Evolutionary conservation across 2,329 filamentous ascomycete genomes (phyloP), one percentile per base, ranked within the genome.

Genomic region (Cladosporium phlei): DNA sequence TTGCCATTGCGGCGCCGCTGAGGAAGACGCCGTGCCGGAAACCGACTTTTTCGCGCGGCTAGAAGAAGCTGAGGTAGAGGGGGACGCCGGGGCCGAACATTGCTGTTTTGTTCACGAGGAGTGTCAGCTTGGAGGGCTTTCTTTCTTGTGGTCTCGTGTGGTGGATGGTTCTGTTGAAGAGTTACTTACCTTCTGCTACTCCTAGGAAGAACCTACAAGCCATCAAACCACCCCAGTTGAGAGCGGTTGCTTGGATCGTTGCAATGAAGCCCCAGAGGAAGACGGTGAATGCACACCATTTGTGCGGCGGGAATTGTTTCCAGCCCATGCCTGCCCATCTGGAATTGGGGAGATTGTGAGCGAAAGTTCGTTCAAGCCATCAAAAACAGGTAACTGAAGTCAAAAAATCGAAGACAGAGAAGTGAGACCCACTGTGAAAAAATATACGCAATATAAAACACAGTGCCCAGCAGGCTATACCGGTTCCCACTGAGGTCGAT

Each of bases 1-100:
- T 93, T 2, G 88, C 88, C 3, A 95, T 74, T 1, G 83, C 82
- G 0, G 82, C 80, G 3, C 68, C 68, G 9, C 60, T 60, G 19
- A 71, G 51, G 52, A 80, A 82, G 17, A 82, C 59, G 2, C 77
- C 78, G 42, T 73, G 73, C 3, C 78, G 67, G 22, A 80, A 66
- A 24, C 78, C 78, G 10, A 81, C 63, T 53, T 78, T 76, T 27
- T 76, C 68, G 11, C 79, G 67, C 6, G 76, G 70, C 56, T 82
- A 83, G 65, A 82, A 83, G 56, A 79, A 76, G 0, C 78, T 80
- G n/a, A 83, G 63, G 51, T 80, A 83, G 50, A 82, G 79, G 0
- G 80, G 79, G 0, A 82, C 73, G 2, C 80, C 80, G 1, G 61
- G 62, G 3, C 62, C 63, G 45, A 60, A 65, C 49, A 56, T 59